Base-by-base conservation (phyloP, 1,139 yeast genomes). In the Suhomyces bribrorum region DNA sequence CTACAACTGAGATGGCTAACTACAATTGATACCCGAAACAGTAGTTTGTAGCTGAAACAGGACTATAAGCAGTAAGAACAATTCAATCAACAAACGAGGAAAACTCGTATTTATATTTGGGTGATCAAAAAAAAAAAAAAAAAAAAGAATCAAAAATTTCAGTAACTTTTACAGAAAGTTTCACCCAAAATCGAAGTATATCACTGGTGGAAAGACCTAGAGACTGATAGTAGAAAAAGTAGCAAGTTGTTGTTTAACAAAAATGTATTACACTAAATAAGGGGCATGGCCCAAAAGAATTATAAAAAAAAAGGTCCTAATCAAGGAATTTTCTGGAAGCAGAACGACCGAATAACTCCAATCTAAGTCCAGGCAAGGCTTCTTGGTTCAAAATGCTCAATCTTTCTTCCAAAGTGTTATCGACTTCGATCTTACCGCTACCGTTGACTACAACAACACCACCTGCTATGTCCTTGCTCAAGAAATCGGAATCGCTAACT, bases 361-460 rank as follows among this genome's bases (percentile, higher is more conserved):
- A 73, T 69, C 97, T 83, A 51, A 94, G 83, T 39, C 90, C 95
- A 36, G 99, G 99, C 52, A 94, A 78, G 7, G 96, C 86, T 56
- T 82, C 87, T 61, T 86, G 86, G 33, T 86, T 77, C 57, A 92
- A 75, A 48, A 94, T 71, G 56, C 81, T 78, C 59, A 92, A 79
- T 68, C 99, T 86, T 72, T 90, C 97, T 57, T 88, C 96, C 57
- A 94, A 77, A 28, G 98, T 90, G 71, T 92, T 92, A 67, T 87
- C 75, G 43, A 92, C 88, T 53, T 84, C 90, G 52, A 94, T 90
- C 68, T 86, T 88, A 40, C 95, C 95, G 26, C 78, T 61, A 30
- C 77, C 77, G 58, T 85, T 86, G 43, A 76, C 62, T 36, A 88
- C 75, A 38, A 88, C 64, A 37, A 83, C 88, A 56, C 99, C 99